phyloP scores from a whole-genome alignment of 306 rosid species.

The Malus sieversii region DNA sequence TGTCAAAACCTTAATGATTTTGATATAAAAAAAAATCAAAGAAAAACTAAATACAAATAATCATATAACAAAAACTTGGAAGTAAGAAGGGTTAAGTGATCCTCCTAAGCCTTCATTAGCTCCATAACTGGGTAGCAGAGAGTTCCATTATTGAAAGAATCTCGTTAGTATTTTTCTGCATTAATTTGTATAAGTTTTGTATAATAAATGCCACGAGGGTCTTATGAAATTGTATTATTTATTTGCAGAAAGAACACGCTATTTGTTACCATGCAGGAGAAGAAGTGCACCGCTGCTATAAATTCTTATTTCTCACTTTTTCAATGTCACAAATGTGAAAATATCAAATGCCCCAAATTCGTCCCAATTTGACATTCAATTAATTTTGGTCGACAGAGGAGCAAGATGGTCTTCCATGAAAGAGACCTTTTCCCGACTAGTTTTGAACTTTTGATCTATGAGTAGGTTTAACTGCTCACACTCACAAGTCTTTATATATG shows the following conservation, averaged over 20 bases:
- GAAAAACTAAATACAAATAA: too few relatives aligned
- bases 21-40: too few relatives aligned
- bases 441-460: not conserved
- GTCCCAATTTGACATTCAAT: not conserved
- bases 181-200: not conserved
- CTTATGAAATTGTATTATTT: not conserved
- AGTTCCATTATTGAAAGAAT: too few relatives aligned
- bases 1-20: too few relatives aligned
- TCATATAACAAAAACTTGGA: too few relatives aligned
- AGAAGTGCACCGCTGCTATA: slow-evolving; percentile 3
- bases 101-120: too few relatives aligned
- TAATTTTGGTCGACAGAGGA: not conserved
- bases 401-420: not conserved
- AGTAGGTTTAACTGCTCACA: not conserved
- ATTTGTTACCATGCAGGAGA: not conserved
- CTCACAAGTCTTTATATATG: not conserved
- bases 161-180: too few relatives aligned
- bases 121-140: too few relatives aligned
- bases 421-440: not conserved
- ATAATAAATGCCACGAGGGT: not conserved
- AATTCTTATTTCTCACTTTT: not conserved
- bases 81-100: too few relatives aligned
- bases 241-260: not conserved
- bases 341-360: not conserved
- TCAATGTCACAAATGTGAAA: not conserved